Conservation (phyloP, 2,329 filamentous ascomycete species). For the Tolypocladium endophyticum region DNA sequence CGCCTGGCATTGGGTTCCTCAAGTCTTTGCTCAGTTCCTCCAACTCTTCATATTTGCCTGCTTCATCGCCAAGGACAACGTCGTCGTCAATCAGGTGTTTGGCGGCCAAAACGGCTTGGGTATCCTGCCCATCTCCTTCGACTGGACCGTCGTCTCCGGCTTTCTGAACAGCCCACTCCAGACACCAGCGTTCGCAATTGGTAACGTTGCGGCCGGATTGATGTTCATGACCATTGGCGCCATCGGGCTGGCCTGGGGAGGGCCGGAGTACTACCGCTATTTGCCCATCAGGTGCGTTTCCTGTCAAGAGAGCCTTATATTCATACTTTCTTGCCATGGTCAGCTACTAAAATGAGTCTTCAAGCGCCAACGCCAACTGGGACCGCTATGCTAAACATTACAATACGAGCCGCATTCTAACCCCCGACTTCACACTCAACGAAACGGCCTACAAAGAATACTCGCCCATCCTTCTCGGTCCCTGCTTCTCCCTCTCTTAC, state of each 20-base stretch:
- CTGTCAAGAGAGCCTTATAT: neutral
- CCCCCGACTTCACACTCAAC: constrained; percentile 38
- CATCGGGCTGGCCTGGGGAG: neutral
- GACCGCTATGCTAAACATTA: constrained; percentile 30
- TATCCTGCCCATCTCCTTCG: constrained; percentile 52
- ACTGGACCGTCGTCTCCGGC: constrained; percentile 28
- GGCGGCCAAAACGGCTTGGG: constrained; percentile 49
- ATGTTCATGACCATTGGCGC: neutral
- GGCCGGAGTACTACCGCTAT: neutral
- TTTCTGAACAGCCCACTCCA: neutral
- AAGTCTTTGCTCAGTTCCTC: constrained; percentile 45
- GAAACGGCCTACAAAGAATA: constrained; percentile 44
- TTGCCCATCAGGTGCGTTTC: neutral
- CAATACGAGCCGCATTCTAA: constrained; percentile 43
- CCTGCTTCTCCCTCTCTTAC: constrained; percentile 42
- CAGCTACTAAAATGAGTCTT: neutral
- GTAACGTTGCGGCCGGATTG: neutral
- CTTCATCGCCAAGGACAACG: constrained; percentile 51
- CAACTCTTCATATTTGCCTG: constrained; percentile 47
- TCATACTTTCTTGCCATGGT: neutral
- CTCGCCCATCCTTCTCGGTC: constrained; percentile 40
- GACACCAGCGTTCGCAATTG: neutral
- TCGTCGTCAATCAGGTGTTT: constrained; percentile 53
- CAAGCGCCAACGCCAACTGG: neutral
- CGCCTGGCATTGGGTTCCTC: constrained; percentile 45